phyloP scores from a whole-genome alignment of 352 stramenopile species.

The Pythium aphanidermatum region DNA sequence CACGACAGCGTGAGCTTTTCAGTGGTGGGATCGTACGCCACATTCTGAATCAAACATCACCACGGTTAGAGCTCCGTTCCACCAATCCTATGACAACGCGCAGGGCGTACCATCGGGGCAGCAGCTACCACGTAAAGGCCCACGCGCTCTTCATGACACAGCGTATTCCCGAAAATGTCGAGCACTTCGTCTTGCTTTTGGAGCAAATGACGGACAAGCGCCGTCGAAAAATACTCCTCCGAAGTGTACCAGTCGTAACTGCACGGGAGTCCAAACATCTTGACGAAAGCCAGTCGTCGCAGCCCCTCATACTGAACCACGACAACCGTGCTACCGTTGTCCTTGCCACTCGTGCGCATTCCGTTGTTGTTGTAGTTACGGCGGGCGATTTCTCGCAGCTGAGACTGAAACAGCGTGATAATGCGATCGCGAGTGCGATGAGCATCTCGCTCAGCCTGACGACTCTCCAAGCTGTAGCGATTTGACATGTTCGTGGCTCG shows the following conservation, averaged over 20 bases:
- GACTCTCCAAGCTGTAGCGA: conserved; percentile 46
- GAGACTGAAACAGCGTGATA: conserved; percentile 29
- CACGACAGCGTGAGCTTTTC: conserved; percentile 52
- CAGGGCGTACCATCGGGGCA: conserved; percentile 59
- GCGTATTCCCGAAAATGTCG: conserved; percentile 59
- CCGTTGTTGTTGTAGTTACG: conserved; percentile 21
- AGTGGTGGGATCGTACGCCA: conserved; percentile 53
- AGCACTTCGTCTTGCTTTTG: conserved; percentile 39
- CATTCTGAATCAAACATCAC: conserved; percentile 26
- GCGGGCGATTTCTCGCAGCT: conserved; percentile 44
- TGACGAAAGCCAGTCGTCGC: conserved; percentile 58
- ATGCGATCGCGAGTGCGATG: conserved; percentile 42
- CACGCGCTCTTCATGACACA: conserved; percentile 66
- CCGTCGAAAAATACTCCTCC: conserved; percentile 37
- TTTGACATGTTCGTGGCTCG: conserved; percentile 33
- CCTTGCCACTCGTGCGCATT: not conserved
- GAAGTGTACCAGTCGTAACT: conserved; percentile 53
- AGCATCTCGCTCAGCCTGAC: conserved; percentile 47
- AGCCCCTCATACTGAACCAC: conserved; percentile 49
- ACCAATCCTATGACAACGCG: no score
- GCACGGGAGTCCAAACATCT: conserved; percentile 41
- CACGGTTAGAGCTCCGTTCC: no score
- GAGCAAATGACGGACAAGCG: conserved; percentile 32
- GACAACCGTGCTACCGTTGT: conserved; percentile 12
- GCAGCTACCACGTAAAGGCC: conserved; percentile 54